phyloP scores from a whole-genome alignment of 768 basidiomycete species.

The Scleroderma citrinum region DNA sequence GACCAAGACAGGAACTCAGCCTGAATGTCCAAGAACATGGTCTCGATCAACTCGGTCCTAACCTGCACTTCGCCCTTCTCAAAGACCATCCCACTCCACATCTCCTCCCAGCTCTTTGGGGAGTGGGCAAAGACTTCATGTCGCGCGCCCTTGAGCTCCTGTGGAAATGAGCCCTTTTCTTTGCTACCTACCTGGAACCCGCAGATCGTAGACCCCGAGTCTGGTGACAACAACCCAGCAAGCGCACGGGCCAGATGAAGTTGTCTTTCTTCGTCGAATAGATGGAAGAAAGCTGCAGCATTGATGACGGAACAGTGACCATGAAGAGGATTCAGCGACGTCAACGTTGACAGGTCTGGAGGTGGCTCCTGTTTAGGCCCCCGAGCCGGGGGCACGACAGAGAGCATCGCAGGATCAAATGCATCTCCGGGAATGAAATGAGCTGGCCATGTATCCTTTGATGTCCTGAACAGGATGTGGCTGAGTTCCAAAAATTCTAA shows the following conservation, averaged over 20 bases:
- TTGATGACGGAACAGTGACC: conserved; percentile 43
- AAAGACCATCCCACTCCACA: too few relatives aligned
- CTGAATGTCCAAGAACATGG: too few relatives aligned
- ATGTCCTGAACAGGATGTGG: conserved; percentile 51
- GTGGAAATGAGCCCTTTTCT: too few relatives aligned
- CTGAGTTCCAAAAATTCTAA: conserved; percentile 54
- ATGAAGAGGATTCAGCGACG: conserved; percentile 38
- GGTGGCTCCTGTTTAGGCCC: conserved; percentile 10
- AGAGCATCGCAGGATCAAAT: conserved; percentile 41
- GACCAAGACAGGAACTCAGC: too few relatives aligned
- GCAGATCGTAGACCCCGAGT: conserved; percentile 19
- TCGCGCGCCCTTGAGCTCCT: too few relatives aligned
- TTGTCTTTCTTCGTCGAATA: conserved; percentile 17
- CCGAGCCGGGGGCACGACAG: conserved; percentile 22
- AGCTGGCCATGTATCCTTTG: conserved; percentile 44
- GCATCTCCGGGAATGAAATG: conserved; percentile 49
- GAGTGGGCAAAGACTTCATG: too few relatives aligned
- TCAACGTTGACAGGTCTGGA: conserved; percentile 28
- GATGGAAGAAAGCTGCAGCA: conserved; percentile 40
- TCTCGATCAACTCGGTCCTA: too few relatives aligned
- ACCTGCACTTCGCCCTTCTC: too few relatives aligned
- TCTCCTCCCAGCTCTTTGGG: too few relatives aligned
- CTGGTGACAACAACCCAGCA: conserved; percentile 16
- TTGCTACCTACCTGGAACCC: conserved; percentile 13
- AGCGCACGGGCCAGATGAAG: conserved; percentile 10